Evolutionary conservation across 768 basidiomycete species (phyloP).

Genomic region (Hemileccinum rubropunctum): DNA sequence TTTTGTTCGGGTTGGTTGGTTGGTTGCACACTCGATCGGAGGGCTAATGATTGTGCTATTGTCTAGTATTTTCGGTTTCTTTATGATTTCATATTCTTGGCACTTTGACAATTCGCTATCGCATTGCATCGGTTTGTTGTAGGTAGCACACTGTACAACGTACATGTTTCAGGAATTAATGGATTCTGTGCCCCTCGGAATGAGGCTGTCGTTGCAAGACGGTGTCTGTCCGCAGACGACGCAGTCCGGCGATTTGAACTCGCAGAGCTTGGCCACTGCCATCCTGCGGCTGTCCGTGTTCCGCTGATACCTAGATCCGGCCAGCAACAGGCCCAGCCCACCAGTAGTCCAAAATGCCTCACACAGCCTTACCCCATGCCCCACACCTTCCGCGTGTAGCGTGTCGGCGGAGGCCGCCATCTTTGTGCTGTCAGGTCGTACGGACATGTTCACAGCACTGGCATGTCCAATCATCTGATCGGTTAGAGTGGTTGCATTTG

Average conservation of each 20-base stretch:
- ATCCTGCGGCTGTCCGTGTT: constrained; percentile 13
- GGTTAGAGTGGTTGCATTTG: background rate
- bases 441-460: constrained; percentile 14
- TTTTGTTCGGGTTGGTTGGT: constrained; percentile 27
- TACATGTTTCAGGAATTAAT: constrained; percentile 13
- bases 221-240: background rate
- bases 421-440: constrained; percentile 20
- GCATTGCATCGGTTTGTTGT: constrained; percentile 30
- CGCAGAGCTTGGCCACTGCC: background rate
- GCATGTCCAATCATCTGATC: constrained; percentile 10
- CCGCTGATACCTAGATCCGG: constrained; percentile 21
- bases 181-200: background rate
- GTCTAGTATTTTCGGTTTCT: constrained; percentile 15
- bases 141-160: constrained; percentile 29
- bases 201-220: background rate
- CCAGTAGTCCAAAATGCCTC: constrained; percentile 1
- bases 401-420: constrained; percentile 22
- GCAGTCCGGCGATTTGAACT: constrained; percentile 2
- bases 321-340: constrained; percentile 7
- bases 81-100: constrained; percentile 31
- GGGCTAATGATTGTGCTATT: constrained; percentile 32
- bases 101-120: constrained; percentile 25
- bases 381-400: constrained; percentile 19
- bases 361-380: constrained; percentile 28
- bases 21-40: constrained; percentile 28